Percentiles rank a stretch among this genome's conserved stretches.
These are phyloP conservation scores for Aspergillus wentii DNA, from an alignment of 495 filamentous ascomycete species.

Conservation along the genomic window DNA sequence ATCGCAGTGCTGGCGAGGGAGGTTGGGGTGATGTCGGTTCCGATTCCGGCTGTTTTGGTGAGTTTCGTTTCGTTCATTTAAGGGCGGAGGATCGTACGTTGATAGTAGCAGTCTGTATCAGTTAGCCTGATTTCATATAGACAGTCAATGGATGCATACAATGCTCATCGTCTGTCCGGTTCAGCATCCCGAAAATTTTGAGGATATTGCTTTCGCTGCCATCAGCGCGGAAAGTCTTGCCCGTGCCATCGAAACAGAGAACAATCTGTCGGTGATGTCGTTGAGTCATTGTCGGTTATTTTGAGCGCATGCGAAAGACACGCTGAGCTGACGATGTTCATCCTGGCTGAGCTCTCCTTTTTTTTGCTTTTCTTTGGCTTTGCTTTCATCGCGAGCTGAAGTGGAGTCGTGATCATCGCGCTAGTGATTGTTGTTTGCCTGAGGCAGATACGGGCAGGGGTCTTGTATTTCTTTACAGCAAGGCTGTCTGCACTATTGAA, in stretches of 20 bases:
- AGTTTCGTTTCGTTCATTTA: background rate
- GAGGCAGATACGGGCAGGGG: too few species aligned
- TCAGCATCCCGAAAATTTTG: constrained; percentile 25
- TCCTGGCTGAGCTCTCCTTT: too few species aligned
- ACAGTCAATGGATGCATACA: constrained; percentile 1
- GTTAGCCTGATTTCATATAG: background rate
- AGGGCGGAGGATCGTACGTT: constrained; percentile 7
- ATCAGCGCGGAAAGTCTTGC: constrained; percentile 23
- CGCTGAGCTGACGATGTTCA: too few species aligned
- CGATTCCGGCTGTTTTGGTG: constrained; percentile 14
- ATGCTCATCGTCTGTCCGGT: constrained; percentile 14
- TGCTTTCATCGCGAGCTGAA: too few species aligned
- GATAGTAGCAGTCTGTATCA: constrained; percentile 14
- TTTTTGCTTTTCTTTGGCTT: too few species aligned
- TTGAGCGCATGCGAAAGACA: too few species aligned
- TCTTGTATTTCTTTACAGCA: too few species aligned
- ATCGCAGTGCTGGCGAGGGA: constrained; percentile 6
- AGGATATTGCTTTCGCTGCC: constrained; percentile 27
- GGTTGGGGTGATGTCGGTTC: constrained; percentile 9
- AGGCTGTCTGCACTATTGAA: too few species aligned
- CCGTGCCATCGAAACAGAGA: constrained; percentile 36
- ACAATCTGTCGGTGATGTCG: constrained; percentile 18
- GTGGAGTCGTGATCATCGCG: too few species aligned
- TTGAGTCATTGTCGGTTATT: too few species aligned
- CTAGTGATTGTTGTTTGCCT: too few species aligned